phyloP scores from a whole-genome alignment of 2,329 filamentous ascomycete genomes.

The Sordariomycetes sp. region DNA sequence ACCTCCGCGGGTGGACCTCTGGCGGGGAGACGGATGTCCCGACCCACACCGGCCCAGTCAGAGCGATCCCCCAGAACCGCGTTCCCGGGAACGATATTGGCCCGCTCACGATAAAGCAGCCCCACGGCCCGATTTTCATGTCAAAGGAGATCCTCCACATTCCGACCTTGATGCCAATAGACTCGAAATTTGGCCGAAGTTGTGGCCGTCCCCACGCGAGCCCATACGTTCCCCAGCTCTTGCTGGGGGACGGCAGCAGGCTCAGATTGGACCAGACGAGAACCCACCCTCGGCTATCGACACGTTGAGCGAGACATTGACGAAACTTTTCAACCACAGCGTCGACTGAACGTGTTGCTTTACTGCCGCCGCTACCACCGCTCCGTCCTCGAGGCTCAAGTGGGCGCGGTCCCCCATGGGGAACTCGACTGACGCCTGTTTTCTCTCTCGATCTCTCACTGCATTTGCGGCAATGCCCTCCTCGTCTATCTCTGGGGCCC shows the following conservation, averaged over 20 bases:
- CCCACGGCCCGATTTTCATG: not conserved
- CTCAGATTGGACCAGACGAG: not conserved
- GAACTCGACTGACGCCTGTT: not conserved
- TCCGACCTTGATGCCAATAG: not conserved
- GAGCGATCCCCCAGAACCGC: not conserved
- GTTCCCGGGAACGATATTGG: not conserved
- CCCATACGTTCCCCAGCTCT: not conserved
- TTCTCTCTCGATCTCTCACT: not conserved
- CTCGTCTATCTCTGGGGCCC: not conserved
- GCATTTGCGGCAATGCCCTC: not conserved
- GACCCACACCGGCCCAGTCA: not conserved
- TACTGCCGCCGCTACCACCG: not conserved
- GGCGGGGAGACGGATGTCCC: not conserved
- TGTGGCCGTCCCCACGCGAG: not conserved
- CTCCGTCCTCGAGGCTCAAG: not conserved
- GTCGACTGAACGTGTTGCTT: not conserved
- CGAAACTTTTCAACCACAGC: too few species aligned
- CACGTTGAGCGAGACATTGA: not conserved
- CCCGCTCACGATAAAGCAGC: not conserved
- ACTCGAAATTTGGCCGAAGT: not conserved
- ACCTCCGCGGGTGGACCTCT: not conserved
- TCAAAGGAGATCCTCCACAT: not conserved
- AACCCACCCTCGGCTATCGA: not conserved
- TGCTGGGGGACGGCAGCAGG: not conserved
- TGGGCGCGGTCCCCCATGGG: not conserved